A percentile compares a stretch with the other conserved stretches of the same genome.
phyloP scores from a whole-genome alignment of 805 yeast genomes.

The Kodamaea nitidulidarum region DNA sequence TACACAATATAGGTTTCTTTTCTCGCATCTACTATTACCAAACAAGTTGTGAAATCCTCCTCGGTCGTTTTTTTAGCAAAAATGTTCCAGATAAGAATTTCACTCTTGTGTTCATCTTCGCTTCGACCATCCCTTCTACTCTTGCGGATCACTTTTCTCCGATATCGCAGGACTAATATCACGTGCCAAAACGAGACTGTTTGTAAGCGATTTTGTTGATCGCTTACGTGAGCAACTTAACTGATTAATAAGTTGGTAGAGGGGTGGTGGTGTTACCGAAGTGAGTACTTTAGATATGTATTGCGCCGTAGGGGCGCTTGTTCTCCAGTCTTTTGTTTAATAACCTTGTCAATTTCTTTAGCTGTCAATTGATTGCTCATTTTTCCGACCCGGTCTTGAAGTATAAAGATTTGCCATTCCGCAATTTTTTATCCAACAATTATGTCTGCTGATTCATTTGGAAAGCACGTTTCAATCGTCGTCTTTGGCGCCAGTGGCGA shows the following conservation, averaged over 20 bases:
- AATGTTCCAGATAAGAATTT: too few relatives aligned
- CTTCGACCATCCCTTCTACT: background rate
- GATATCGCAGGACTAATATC: slow-evolving; percentile 3
- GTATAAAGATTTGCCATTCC: background rate
- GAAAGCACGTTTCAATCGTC: slow-evolving; percentile 64
- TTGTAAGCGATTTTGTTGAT: background rate
- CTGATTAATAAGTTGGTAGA: slow-evolving; percentile 1
- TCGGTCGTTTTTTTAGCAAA: too few relatives aligned
- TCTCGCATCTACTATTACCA: too few relatives aligned
- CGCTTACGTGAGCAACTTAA: background rate
- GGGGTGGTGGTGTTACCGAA: too few relatives aligned
- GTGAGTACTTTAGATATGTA: too few relatives aligned
- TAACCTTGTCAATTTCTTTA: background rate
- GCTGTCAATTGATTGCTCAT: too few relatives aligned
- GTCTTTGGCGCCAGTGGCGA: slow-evolving; percentile 97
- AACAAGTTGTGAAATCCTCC: too few relatives aligned
- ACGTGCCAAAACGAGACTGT: slow-evolving; percentile 4
- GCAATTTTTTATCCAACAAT: slow-evolving; percentile 5
- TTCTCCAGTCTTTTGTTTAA: too few relatives aligned
- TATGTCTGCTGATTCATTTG: slow-evolving; percentile 41
- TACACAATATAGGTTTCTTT: too few relatives aligned
- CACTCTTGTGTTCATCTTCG: too few relatives aligned
- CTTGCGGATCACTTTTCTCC: slow-evolving; percentile 1
- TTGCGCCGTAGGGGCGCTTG: too few relatives aligned
- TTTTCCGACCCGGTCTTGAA: background rate